Evolutionary conservation across 495 filamentous ascomycete species (phyloP).

Genomic region (Wilcoxina mikolae): DNA sequence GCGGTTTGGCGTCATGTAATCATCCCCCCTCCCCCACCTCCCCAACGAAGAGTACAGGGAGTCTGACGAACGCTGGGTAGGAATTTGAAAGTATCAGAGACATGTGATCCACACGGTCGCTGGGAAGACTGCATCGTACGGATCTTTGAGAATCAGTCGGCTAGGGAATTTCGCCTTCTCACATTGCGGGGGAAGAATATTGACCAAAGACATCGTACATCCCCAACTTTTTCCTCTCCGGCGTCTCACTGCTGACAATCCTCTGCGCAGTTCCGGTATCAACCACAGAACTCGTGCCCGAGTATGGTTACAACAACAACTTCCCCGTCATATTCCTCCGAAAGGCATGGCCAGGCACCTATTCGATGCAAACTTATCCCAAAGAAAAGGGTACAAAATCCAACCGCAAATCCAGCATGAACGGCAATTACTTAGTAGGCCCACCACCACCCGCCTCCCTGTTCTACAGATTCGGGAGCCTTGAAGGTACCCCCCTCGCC

Average conservation of each 20-base stretch:
- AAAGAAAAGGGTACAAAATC: not conserved
- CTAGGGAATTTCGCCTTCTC: conserved; percentile 17
- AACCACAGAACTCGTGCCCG: conserved; percentile 17
- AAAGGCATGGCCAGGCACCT: conserved; percentile 10
- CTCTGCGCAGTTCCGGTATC: conserved; percentile 6
- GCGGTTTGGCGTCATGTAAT: conserved; percentile 11
- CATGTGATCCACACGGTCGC: not conserved
- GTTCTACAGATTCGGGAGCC: conserved; percentile 16
- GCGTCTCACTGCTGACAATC: not conserved
- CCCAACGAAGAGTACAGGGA: too few species aligned
- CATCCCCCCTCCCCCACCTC: not conserved
- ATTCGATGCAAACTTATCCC: conserved; percentile 11
- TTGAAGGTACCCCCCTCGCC: conserved; percentile 4
- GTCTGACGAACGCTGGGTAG: conserved; percentile 2
- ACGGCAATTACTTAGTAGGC: not conserved
- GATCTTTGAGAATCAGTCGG: conserved; percentile 12
- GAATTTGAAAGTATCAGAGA: conserved; percentile 14
- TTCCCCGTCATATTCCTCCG: conserved; percentile 22
- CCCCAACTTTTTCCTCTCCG: not conserved
- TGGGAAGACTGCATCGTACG: conserved; percentile 23
- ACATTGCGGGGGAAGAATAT: conserved; percentile 13
- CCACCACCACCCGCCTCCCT: conserved; percentile 3
- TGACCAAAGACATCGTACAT: conserved; percentile 13
- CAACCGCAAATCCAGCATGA: not conserved
- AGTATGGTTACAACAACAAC: conserved; percentile 20